Percentiles rank a stretch among this genome's conserved stretches.
These are phyloP conservation scores for Pythium volutum DNA, from an alignment of 352 stramenopile genomes.

Conservation along the genomic window DNA sequence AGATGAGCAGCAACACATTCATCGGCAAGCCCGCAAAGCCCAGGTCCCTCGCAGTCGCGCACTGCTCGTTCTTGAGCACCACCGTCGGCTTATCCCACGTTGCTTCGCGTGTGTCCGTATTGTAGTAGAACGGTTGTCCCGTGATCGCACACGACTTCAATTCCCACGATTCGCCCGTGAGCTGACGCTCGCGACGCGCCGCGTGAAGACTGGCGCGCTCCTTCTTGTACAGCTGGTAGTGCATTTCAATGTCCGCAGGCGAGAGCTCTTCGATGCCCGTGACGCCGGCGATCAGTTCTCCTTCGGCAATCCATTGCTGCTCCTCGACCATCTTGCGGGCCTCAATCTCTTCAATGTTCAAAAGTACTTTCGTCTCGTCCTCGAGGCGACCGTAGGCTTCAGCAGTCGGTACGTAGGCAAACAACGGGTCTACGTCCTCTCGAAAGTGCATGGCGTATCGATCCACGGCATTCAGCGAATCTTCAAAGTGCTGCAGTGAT, in stretches of 20 bases:
- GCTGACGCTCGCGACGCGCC: conserved; percentile 44
- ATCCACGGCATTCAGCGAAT: conserved; percentile 92
- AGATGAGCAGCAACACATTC: conserved; percentile 72
- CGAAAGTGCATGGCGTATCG: conserved; percentile 92
- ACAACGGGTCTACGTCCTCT: conserved; percentile 88
- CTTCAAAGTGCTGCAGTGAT: conserved; percentile 86
- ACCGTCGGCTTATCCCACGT: conserved; percentile 92
- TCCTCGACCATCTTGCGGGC: conserved; percentile 64
- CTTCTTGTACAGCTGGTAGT: conserved; percentile 54
- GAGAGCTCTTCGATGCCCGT: conserved; percentile 25
- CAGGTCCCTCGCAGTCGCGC: conserved; percentile 53
- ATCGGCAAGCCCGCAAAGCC: conserved; percentile 80
- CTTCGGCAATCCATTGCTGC: conserved; percentile 50
- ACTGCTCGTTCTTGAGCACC: conserved; percentile 85
- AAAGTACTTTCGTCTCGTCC: conserved; percentile 19
- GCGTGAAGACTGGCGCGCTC: conserved; percentile 58
- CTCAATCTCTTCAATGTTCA: conserved; percentile 69
- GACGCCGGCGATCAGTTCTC: conserved; percentile 62
- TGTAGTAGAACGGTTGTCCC: conserved; percentile 92
- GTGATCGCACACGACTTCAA: conserved; percentile 62
- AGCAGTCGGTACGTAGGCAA: conserved; percentile 73
- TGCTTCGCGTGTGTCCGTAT: conserved; percentile 92
- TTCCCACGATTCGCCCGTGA: conserved; percentile 61
- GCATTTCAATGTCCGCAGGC: conserved; percentile 19
- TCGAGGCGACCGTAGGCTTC: conserved; percentile 55